phyloP scores from a whole-genome alignment of 2,329 filamentous ascomycete species.

The Fonsecaea pedrosoi region DNA sequence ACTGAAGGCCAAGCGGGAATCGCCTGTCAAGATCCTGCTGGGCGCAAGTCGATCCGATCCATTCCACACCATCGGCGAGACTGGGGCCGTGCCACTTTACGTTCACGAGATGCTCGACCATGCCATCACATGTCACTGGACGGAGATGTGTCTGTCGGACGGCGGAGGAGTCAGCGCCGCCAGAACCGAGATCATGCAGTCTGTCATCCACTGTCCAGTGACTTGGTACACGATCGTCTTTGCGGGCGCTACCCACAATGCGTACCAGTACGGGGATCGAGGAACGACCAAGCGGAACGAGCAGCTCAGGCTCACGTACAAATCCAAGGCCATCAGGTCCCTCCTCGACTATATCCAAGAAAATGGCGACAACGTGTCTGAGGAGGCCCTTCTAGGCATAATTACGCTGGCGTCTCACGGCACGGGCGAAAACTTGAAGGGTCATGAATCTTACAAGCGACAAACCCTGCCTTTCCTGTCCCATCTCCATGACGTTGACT shows the following conservation, averaged over 20 bases:
- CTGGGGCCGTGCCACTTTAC: slow-evolving; percentile 7
- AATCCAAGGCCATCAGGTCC: slow-evolving; percentile 25
- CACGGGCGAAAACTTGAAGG: slow-evolving; percentile 24
- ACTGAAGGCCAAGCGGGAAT: not conserved
- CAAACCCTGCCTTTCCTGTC: slow-evolving; percentile 16
- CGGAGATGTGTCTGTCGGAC: slow-evolving; percentile 20
- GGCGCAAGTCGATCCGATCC: slow-evolving; percentile 21
- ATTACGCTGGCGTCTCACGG: slow-evolving; percentile 25
- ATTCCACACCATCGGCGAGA: slow-evolving; percentile 22
- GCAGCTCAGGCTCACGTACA: slow-evolving; percentile 22
- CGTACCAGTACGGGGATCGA: slow-evolving; percentile 16
- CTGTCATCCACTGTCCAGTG: slow-evolving; percentile 18
- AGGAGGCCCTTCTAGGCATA: slow-evolving; percentile 24
- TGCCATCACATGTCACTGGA: slow-evolving; percentile 30
- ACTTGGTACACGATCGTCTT: slow-evolving; percentile 26
- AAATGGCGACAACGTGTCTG: slow-evolving; percentile 6
- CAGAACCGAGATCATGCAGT: slow-evolving; percentile 26
- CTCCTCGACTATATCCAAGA: slow-evolving; percentile 18
- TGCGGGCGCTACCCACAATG: slow-evolving; percentile 26
- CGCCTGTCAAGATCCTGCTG: slow-evolving; percentile 9
- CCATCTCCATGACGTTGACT: slow-evolving; percentile 22
- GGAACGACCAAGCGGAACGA: slow-evolving; percentile 21
- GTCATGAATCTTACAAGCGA: slow-evolving; percentile 18
- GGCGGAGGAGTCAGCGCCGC: slow-evolving; percentile 16
- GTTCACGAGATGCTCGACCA: slow-evolving; percentile 28